phyloP scores from a whole-genome alignment of 2,329 filamentous ascomycete genomes.

The Neonectria ditissima region DNA sequence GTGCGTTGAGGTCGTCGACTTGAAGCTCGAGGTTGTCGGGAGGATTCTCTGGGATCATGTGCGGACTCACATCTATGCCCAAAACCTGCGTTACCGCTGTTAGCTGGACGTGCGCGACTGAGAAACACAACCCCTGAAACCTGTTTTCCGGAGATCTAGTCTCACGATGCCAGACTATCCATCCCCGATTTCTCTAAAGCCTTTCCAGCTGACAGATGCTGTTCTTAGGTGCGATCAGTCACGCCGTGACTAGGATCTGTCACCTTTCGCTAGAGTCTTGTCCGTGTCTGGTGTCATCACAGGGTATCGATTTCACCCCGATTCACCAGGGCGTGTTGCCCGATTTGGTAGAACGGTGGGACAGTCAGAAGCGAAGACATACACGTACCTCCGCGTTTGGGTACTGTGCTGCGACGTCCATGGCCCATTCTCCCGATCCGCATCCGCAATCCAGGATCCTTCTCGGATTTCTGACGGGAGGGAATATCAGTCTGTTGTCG shows the following conservation, averaged over 20 bases:
- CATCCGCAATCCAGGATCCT: slow-evolving; percentile 79
- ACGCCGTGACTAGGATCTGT: background rate
- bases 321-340: background rate
- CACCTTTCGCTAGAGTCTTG: background rate
- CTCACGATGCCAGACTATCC: background rate
- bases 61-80: slow-evolving; percentile 78
- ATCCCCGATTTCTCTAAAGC: background rate
- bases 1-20: slow-evolving; percentile 77
- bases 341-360: background rate
- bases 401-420: slow-evolving; percentile 73
- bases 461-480: slow-evolving; percentile 68
- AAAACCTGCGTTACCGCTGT: slow-evolving; percentile 66
- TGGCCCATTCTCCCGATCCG: slow-evolving; percentile 77
- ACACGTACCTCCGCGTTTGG: slow-evolving; percentile 72
- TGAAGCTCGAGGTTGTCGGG: slow-evolving; percentile 78
- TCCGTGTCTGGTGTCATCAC: background rate
- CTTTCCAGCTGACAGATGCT: background rate
- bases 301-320: background rate
- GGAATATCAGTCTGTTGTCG: slow-evolving; percentile 76
- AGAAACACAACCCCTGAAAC: background rate
- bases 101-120: background rate
- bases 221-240: background rate
- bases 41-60: slow-evolving; percentile 73
- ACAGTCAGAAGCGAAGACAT: background rate
- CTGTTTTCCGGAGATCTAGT: background rate